Base-by-base conservation (phyloP, 768 basidiomycete genomes). In the Phlebiopsis gigantea region DNA sequence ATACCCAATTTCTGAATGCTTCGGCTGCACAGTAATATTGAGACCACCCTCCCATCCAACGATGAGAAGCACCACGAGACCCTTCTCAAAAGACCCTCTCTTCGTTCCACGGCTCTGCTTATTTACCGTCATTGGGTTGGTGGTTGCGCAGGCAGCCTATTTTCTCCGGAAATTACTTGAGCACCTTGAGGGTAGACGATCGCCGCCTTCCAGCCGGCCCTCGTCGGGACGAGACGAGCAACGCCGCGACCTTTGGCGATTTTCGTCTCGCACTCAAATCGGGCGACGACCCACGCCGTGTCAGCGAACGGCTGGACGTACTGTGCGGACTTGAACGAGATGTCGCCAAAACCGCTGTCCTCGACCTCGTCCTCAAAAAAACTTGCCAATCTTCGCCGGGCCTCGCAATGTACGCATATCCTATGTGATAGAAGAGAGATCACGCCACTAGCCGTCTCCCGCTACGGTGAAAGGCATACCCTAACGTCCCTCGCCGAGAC, bases 11-110 rank as follows among this genome's bases (percentile, higher is more conserved):
- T 69, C 12, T 71, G 63, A 10, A 84, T 67, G 70, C 64, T 82
- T 80, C 55, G 88, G 75, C 42, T 83, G 73, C n/a, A 83, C 85
- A 0, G 82, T 82, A 21, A 81, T 61, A 8, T 77, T 79, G 31
- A 84, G 63, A 2, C 85, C 85, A 46, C 75, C 73, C 52, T 84
- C 83, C 4, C 81, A 78, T 12, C 71, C 78, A 1, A 79, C 77
- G 26, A 78, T 69, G 29, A 85, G 69, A 55, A 86, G 60, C 2
- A 84, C 84, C 5, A 70, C 66, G 0, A 84, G 83, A 24, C 81
- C 75, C 17, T 67, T 66, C 25, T 78, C 76, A 9, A 64, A 67
- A 61, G 75, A 81, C 60, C 73, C 71, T 39, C 59, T 48, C 64
- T 72, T 71, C 45, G 21, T 62, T 65, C 25, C 77, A 66, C 56